Base-by-base conservation (phyloP, 805 yeast genomes). In the Vanderwaltozyma polyspora region DNA sequence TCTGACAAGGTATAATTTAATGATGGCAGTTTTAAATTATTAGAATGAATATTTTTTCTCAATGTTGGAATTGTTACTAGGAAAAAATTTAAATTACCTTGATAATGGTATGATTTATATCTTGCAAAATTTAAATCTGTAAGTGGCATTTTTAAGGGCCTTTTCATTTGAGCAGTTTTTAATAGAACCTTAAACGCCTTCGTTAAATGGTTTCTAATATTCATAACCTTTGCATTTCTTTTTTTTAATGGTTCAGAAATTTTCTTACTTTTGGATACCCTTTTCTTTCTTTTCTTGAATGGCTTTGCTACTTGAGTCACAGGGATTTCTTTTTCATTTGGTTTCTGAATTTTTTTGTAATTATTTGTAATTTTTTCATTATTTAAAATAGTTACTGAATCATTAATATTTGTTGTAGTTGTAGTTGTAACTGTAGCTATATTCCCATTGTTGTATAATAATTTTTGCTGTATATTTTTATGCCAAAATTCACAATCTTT, bases 401-500 rank as follows among this genome's bases (percentile, higher is more conserved):
- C n/a, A n/a, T n/a, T n/a, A n/a, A n/a, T n/a, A n/a, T n/a, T n/a
- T n/a, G n/a, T n/a, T n/a, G n/a, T n/a, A n/a, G n/a, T n/a, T n/a
- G n/a, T n/a, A n/a, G n/a, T n/a, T n/a, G n/a, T n/a, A n/a, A n/a
- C n/a, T n/a, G n/a, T n/a, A n/a, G n/a, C n/a, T n/a, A n/a, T n/a
- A n/a, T n/a, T n/a, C n/a, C n/a, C n/a, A n/a, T n/a, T n/a, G n/a
- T n/a, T n/a, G n/a, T n/a, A n/a, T n/a, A n/a, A n/a, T n/a, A 23
- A 24, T 16, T 24, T 24, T 17, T 30, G 22, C n/a, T 23, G 23
- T 23, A 30, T 15, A 2, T 23, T 18, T 17, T 30, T 22, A 16
- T 32, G 35, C 17, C 27, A 32, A 2, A 15, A 7, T 26, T 15
- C 59, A 40, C 68, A 63, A 25, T 51, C 49, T 19, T 38, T 37